These are phyloP conservation scores for Alternaria gaisen DNA, from an alignment of 2,329 filamentous ascomycete genomes.

Conservation along the genomic window DNA sequence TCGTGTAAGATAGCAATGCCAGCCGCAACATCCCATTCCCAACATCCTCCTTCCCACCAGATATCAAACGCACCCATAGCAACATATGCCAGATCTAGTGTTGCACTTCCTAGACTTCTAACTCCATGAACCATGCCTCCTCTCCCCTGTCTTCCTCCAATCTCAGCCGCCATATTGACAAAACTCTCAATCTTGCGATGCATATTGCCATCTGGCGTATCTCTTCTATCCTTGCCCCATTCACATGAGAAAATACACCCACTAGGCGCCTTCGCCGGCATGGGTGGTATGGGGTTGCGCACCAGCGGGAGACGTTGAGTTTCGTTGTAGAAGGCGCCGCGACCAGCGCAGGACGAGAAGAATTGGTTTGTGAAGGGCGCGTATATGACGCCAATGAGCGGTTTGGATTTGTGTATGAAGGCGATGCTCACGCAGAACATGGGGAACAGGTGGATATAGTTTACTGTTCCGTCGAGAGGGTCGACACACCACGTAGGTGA, in stretches of 20 bases:
- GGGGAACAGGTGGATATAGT: conserved; percentile 81
- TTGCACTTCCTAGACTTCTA: conserved; percentile 75
- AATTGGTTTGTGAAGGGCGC: conserved; percentile 74
- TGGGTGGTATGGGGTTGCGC: conserved; percentile 67
- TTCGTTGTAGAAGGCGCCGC: conserved; percentile 75
- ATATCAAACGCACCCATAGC: conserved; percentile 81
- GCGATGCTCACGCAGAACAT: conserved; percentile 84
- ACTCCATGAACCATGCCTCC: conserved; percentile 84
- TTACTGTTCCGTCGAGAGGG: conserved; percentile 81
- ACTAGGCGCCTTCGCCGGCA: conserved; percentile 71
- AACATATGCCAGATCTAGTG: conserved; percentile 76
- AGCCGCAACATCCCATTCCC: conserved; percentile 85
- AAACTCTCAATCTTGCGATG: conserved; percentile 77
- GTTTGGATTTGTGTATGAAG: conserved; percentile 67
- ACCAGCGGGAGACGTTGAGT: conserved; percentile 70
- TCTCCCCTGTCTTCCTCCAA: conserved; percentile 68
- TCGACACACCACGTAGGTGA: conserved; percentile 79
- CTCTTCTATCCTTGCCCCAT: conserved; percentile 80
- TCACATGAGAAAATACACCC: conserved; percentile 79
- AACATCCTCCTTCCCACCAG: conserved; percentile 84
- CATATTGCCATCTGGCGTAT: conserved; percentile 72
- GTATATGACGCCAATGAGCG: conserved; percentile 75
- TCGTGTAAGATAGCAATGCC: conserved; percentile 77
- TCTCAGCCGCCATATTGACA: conserved; percentile 75
- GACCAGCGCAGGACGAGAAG: conserved; percentile 72